Evolutionary conservation across 148 eudicot genomes (phyloP).

Genomic region (Camellia japonica): DNA sequence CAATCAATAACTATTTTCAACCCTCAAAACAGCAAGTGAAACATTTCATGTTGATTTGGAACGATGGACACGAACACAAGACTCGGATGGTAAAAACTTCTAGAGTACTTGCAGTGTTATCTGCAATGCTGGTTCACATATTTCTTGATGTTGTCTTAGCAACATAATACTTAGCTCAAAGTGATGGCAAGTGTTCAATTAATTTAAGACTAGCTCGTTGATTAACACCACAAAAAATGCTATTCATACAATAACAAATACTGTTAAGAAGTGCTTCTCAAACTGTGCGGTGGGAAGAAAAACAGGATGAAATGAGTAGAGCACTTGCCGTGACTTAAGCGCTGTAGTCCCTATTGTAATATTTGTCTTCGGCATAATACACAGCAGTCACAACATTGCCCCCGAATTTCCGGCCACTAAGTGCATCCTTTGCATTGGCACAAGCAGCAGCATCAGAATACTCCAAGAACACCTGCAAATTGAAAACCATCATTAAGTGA

Average conservation of each 20-base stretch:
- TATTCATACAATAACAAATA: background rate
- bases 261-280: background rate
- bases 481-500: background rate
- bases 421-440: conserved; percentile 62
- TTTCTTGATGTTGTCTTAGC: too few relatives aligned
- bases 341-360: conserved; percentile 46
- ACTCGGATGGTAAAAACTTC: too few relatives aligned
- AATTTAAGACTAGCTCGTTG: background rate
- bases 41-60: too few relatives aligned
- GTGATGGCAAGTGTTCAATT: background rate
- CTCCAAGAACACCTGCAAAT: conserved; percentile 76
- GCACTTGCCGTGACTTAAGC: conserved; percentile 13
- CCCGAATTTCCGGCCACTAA: conserved; percentile 79
- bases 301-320: background rate
- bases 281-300: background rate
- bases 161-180: too few relatives aligned
- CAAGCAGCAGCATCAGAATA: conserved; percentile 48
- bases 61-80: too few relatives aligned
- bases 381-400: conserved; percentile 68
- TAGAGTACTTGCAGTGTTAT: too few relatives aligned
- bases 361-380: conserved; percentile 74
- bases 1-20: too few relatives aligned
- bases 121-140: too few relatives aligned
- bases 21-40: too few relatives aligned
- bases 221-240: background rate